A percentile compares a stretch with the other conserved stretches of the same genome.
Conservation (phyloP, 140 eudicot species). For the Ambrosia hybrid region DNA sequence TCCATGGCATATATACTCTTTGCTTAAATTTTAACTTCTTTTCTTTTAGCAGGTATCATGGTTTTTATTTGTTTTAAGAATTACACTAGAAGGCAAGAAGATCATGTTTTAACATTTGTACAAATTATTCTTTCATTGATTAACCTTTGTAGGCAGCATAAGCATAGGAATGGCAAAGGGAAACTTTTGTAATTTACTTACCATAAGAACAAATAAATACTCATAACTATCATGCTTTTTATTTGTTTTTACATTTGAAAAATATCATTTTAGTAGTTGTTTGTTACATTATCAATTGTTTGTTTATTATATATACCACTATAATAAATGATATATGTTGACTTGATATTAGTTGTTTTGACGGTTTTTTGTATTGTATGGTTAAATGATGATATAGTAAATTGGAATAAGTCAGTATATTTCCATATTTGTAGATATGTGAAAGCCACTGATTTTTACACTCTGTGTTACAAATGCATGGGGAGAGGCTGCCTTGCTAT, state of each 20-base stretch:
- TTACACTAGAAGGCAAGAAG: too few relatives aligned
- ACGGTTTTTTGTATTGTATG: too few relatives aligned
- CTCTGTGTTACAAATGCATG: conserved; percentile 95
- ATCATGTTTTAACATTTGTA: too few relatives aligned
- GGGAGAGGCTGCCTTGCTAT: conserved; percentile 97
- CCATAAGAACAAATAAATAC: not conserved
- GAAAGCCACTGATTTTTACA: conserved; percentile 73
- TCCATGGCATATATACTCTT: too few relatives aligned
- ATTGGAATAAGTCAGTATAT: not conserved
- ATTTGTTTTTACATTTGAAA: conserved; percentile 14
- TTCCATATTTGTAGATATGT: conserved; percentile 48
- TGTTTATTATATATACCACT: not conserved
- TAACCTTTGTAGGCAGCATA: too few relatives aligned
- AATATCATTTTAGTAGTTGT: not conserved
- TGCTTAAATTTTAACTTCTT: too few relatives aligned
- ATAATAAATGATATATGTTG: not conserved
- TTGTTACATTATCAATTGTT: conserved; percentile 11
- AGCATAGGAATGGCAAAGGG: too few relatives aligned
- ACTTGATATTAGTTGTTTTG: too few relatives aligned
- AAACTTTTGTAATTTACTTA: not conserved
- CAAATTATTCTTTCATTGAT: too few relatives aligned
- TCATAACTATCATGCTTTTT: not conserved
- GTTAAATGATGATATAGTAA: not conserved
- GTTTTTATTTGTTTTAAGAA: too few relatives aligned
- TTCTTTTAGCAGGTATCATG: too few relatives aligned